A percentile compares a stretch with the other conserved stretches of the same genome.
Evolutionary conservation across 768 basidiomycete genomes (phyloP).

Genomic region (Pholiota conissans): DNA sequence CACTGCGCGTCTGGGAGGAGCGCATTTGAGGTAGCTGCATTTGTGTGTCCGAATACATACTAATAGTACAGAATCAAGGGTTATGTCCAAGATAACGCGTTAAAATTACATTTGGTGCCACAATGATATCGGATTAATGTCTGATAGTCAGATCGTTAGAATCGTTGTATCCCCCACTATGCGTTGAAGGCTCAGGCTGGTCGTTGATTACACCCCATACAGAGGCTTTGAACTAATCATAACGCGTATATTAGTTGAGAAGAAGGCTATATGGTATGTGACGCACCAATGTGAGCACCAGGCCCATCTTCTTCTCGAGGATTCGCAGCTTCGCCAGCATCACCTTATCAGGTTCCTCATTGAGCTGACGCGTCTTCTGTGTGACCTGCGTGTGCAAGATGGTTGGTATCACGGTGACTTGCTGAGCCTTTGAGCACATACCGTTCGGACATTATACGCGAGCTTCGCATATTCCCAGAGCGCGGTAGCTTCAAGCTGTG

Average conservation of each 20-base stretch:
- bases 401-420: not conserved
- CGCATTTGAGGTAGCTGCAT: conserved; percentile 37
- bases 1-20: conserved; percentile 48
- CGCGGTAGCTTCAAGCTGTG: conserved; percentile 71
- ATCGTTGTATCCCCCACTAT: conserved; percentile 22
- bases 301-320: conserved; percentile 92
- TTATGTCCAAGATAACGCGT: not conserved
- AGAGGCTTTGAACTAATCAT: conserved; percentile 85
- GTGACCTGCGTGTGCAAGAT: conserved; percentile 46
- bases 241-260: not conserved
- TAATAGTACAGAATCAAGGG: no score
- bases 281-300: conserved; percentile 88
- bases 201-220: conserved; percentile 94
- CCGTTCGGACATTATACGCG: conserved; percentile 76
- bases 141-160: conserved; percentile 26
- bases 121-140: conserved; percentile 12
- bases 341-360: conserved; percentile 74
- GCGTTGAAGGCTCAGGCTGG: conserved; percentile 42
- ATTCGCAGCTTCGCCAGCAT: conserved; percentile 75
- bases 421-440: conserved; percentile 32
- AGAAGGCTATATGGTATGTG: not conserved
- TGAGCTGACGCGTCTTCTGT: conserved; percentile 64
- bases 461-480: conserved; percentile 94
- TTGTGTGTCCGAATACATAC: no score
- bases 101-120: conserved; percentile 12